These are phyloP conservation scores for Globisporangium rhizosaccharum DNA, from an alignment of 352 stramenopile genomes.

Conservation along the genomic window DNA sequence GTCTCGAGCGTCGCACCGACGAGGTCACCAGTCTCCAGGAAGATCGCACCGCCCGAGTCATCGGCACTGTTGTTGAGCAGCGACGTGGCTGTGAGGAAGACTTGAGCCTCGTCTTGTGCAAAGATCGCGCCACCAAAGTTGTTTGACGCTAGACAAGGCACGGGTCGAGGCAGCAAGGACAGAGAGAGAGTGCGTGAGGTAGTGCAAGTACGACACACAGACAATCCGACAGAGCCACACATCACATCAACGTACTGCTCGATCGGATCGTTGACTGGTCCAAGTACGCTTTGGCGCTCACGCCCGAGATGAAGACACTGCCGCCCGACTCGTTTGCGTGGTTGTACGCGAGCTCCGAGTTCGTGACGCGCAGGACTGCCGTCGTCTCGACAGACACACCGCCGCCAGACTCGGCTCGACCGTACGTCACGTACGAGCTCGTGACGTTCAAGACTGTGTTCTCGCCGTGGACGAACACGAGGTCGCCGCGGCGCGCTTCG, in stretches of 20 bases:
- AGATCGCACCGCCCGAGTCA: constrained; percentile 54
- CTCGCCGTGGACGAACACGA: constrained; percentile 28
- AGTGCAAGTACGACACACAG: not conserved
- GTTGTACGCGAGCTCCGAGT: constrained; percentile 32
- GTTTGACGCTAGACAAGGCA: constrained; percentile 24
- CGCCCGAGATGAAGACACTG: constrained; percentile 30
- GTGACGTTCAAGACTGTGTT: constrained; percentile 16
- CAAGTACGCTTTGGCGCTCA: constrained; percentile 22
- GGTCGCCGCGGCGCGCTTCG: constrained; percentile 19
- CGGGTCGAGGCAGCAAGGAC: not conserved
- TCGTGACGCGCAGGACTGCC: constrained; percentile 17
- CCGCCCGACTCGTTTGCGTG: constrained; percentile 38
- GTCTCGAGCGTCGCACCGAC: constrained; percentile 28
- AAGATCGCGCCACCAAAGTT: constrained; percentile 50
- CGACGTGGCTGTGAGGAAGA: constrained; percentile 18
- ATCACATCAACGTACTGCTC: constrained; percentile 26
- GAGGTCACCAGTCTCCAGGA: constrained; percentile 41
- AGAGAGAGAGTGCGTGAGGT: not conserved
- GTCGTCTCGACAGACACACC: constrained; percentile 26
- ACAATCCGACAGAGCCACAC: not conserved
- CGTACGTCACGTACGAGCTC: constrained; percentile 25
- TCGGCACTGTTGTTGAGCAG: constrained; percentile 45
- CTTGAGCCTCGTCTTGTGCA: constrained; percentile 26
- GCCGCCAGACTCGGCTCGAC: constrained; percentile 40
- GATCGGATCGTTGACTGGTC: constrained; percentile 18